These are phyloP conservation scores for Cucurbita argyrosperma DNA, from an alignment of 306 rosid species.

Conservation along the genomic window DNA sequence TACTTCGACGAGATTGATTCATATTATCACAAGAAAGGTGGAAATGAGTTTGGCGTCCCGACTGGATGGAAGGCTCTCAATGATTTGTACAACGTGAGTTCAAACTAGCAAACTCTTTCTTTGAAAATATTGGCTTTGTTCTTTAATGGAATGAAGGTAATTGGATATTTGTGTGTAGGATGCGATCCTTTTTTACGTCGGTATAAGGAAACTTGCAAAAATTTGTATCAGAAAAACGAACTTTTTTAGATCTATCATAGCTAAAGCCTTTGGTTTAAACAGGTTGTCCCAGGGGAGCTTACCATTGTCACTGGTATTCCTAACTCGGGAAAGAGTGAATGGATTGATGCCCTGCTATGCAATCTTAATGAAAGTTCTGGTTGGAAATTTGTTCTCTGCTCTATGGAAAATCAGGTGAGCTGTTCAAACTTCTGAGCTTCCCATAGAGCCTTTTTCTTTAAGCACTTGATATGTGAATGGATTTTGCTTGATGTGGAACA, in stretches of 20 bases:
- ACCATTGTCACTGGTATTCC: constrained; percentile 91
- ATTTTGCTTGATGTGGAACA: background rate
- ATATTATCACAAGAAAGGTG: constrained; percentile 55
- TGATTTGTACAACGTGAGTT: constrained; percentile 69
- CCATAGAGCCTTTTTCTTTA: background rate
- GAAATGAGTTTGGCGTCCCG: constrained; percentile 57
- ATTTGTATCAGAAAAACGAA: background rate
- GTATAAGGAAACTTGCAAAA: background rate
- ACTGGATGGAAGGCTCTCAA: constrained; percentile 83
- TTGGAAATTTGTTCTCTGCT: constrained; percentile 90
- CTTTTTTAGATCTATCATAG: background rate
- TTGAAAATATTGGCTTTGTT: background rate
- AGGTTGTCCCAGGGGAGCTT: constrained; percentile 94
- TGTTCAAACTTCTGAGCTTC: constrained; percentile 6
- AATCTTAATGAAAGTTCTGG: constrained; percentile 49
- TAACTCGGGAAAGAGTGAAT: constrained; percentile 97
- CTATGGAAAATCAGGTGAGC: constrained; percentile 86
- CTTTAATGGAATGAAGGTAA: background rate
- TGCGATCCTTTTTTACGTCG: background rate
- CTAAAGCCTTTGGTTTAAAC: constrained; percentile 7
- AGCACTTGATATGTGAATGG: background rate
- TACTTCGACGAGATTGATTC: constrained; percentile 83
- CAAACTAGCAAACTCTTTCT: background rate
- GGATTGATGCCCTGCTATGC: constrained; percentile 97
- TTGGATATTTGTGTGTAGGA: background rate